Conservation (phyloP, 306 rosid genomes). For the Herpetospermum pedunculosum region DNA sequence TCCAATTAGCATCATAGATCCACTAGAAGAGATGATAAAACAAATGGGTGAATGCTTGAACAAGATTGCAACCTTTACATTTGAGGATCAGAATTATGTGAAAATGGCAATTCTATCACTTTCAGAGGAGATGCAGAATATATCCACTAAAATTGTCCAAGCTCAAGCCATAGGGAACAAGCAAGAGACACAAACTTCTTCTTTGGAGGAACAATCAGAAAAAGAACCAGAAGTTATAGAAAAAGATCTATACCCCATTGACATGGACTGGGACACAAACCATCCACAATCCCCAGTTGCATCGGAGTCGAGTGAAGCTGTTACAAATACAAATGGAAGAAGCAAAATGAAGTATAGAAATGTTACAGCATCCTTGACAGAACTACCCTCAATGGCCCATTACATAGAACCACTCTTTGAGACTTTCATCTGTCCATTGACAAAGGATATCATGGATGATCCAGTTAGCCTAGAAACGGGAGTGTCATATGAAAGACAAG, state of each 20-base stretch:
- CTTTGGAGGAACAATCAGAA: conserved; percentile 9
- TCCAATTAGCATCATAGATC: conserved; percentile 6
- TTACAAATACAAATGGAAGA: not conserved
- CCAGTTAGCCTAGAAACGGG: conserved; percentile 37
- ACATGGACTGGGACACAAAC: conserved; percentile 15
- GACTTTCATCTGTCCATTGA: conserved; percentile 37
- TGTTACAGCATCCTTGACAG: not conserved
- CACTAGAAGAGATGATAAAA: conserved; percentile 22
- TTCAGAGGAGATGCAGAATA: conserved; percentile 29
- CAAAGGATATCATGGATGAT: conserved; percentile 34
- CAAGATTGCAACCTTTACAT: conserved; percentile 22
- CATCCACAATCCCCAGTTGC: conserved; percentile 4
- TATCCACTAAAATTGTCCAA: not conserved
- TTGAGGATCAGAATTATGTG: conserved; percentile 24
- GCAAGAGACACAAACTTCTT: conserved; percentile 5
- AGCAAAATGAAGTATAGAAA: conserved; percentile 5
- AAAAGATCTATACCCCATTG: conserved; percentile 27
- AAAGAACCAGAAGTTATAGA: conserved; percentile 14
- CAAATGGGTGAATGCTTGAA: conserved; percentile 24
- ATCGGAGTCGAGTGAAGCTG: not conserved
- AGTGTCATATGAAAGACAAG: conserved; percentile 29
- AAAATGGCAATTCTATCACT: conserved; percentile 20
- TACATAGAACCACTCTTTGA: conserved; percentile 29
- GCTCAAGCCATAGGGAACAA: not conserved
- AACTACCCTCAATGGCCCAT: conserved; percentile 11